Base-by-base conservation (phyloP, 2,329 filamentous ascomycete genomes). In the Raffaelea deltoideospora region DNA sequence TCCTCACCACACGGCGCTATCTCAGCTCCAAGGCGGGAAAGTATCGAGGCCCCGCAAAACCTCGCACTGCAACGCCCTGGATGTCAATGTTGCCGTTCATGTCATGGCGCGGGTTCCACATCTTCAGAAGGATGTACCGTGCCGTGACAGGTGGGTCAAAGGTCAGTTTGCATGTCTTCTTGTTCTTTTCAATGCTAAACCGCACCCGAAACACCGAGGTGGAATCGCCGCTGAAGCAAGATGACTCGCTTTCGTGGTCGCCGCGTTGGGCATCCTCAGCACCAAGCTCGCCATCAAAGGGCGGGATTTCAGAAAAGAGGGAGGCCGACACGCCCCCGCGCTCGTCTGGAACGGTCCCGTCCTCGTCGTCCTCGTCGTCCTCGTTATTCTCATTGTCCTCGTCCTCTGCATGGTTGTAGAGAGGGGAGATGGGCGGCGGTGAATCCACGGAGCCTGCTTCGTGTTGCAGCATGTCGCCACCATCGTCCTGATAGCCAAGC, bases 121-220 rank as follows among this genome's bases (percentile, higher is more conserved):
- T 73, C 63, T 95, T 95, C 44, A 96, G 64, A 30, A 95, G 58
- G 36, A 96, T 79, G 53, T 81, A 92, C 39, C 83, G 72, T 5
- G 82, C 83, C 10, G 82, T 84, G 41, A 90, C 71, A 0, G 81
- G 79, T 39, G 84, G 81, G 47, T 87, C 74, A 47, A 96, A 95
- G 40, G 74, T 78, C 48, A 96, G 80, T 13, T 79, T 86, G 47
- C 90, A 88, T 56, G 79, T 85, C 59, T 75, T 84, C 60, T 85
- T 87, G 48, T 79, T 72, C 53, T 76, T 73, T 49, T 81, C 77
- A 38, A 95, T 92, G 50, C 78, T 80, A 58, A 96, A 95, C 21
- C 74, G 10, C 6, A 17, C 15, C 4, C 7, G 15, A 8, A 4
- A 6, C n/a, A 17, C 29, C 15, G 6, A 5, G n/a, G n/a, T n/a